A percentile compares a stretch with the other conserved stretches of the same genome.
phyloP scores from a whole-genome alignment of 2,329 filamentous ascomycete genomes.

The Mycogone perniciosa region DNA sequence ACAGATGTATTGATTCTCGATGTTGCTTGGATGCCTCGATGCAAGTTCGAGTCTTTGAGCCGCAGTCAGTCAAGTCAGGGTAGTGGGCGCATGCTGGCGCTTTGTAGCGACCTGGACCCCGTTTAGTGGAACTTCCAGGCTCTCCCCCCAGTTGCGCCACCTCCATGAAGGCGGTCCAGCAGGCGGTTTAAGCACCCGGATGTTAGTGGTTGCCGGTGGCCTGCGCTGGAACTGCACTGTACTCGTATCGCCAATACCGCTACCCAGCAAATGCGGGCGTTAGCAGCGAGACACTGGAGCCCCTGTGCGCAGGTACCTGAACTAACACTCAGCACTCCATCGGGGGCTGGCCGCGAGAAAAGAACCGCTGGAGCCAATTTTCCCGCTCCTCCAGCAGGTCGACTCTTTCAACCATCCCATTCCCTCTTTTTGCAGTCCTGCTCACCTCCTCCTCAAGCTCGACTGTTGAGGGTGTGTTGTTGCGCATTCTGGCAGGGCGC shows the following conservation, averaged over 20 bases:
- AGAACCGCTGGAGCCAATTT: constrained; percentile 16
- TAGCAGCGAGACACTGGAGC: neutral
- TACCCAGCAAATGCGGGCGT: neutral
- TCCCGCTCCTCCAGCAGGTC: constrained; percentile 9
- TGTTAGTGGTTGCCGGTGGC: neutral
- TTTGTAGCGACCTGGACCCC: neutral
- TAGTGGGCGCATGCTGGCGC: no score
- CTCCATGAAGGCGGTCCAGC: neutral
- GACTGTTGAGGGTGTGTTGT: constrained; percentile 15
- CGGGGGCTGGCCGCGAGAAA: neutral
- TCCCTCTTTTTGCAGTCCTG: constrained; percentile 12
- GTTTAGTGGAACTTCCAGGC: neutral
- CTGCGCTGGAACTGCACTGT: neutral
- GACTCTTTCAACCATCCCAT: constrained; percentile 11
- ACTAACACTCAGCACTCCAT: constrained; percentile 5
- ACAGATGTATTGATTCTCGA: no score
- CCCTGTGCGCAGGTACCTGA: constrained; percentile 8
- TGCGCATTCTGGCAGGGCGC: constrained; percentile 17
- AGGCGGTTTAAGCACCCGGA: no score
- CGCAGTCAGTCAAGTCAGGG: no score
- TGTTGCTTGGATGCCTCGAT: neutral
- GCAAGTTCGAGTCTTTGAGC: neutral
- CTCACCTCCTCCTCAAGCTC: constrained; percentile 14
- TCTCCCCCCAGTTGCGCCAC: neutral
- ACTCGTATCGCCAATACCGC: neutral